A percentile compares a stretch with the other conserved stretches of the same genome.
phyloP scores from a whole-genome alignment of 2,329 filamentous ascomycete genomes.

The Ophiostoma sp. region DNA sequence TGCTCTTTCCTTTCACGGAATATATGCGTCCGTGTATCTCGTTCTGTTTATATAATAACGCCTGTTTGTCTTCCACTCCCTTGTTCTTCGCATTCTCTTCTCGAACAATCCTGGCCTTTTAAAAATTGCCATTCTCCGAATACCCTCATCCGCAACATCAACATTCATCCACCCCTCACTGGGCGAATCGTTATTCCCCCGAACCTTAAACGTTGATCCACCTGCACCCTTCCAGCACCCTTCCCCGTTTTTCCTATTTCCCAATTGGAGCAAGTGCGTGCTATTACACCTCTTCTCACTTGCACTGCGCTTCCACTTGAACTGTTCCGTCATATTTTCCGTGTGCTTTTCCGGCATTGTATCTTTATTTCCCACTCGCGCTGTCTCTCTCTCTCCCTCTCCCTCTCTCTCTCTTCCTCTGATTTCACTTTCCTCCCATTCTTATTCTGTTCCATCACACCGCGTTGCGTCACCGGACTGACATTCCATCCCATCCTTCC shows the following conservation, averaged over 20 bases:
- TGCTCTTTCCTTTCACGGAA: not conserved
- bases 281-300: not conserved
- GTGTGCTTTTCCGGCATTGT: not conserved
- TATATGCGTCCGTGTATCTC: not conserved
- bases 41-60: not conserved
- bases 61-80: not conserved
- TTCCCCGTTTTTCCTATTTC: constrained; percentile 17
- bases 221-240: not conserved
- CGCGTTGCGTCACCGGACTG: not conserved
- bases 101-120: not conserved
- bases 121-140: not conserved
- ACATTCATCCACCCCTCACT: constrained; percentile 5
- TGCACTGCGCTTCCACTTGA: not conserved
- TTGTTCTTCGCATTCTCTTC: not conserved
- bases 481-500: not conserved
- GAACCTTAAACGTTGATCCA: not conserved
- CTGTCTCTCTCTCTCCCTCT: not conserved
- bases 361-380: not conserved
- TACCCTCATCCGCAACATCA: not conserved
- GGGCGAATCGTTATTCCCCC: constrained; percentile 8
- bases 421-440: not conserved
- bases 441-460: not conserved
- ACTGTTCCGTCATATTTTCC: not conserved
- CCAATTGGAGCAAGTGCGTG: not conserved
- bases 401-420: not conserved